Percentiles rank a stretch among this genome's conserved stretches.
Evolutionary conservation across 2,329 filamentous ascomycete genomes (phyloP).

Genomic region (Pyrenochaeta sp.): DNA sequence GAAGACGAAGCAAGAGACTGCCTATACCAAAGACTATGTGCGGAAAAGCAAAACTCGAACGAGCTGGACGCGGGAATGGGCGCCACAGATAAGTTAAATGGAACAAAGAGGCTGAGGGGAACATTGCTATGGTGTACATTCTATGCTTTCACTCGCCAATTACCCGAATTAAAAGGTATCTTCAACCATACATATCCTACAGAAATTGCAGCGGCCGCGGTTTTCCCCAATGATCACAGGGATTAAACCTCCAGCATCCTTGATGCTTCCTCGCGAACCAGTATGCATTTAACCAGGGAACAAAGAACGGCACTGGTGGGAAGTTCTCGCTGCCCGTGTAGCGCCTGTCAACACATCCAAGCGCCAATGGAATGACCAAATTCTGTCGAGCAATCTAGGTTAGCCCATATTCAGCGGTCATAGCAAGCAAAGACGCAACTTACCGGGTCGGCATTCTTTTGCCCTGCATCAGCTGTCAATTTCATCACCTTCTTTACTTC

Average conservation of each 20-base stretch:
- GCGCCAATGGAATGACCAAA: slow-evolving; percentile 40
- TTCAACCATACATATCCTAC: background rate
- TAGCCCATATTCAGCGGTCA: background rate
- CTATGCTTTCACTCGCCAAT: too few species aligned
- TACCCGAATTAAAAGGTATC: too few species aligned
- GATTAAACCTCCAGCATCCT: slow-evolving; percentile 47
- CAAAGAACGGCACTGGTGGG: slow-evolving; percentile 44
- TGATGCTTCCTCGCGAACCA: slow-evolving; percentile 39
- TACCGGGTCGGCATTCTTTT: slow-evolving; percentile 14
- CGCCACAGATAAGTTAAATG: background rate
- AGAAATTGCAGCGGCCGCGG: slow-evolving; percentile 26
- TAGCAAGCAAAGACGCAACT: background rate
- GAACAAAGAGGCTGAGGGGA: too few species aligned
- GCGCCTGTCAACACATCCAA: slow-evolving; percentile 44
- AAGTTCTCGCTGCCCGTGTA: slow-evolving; percentile 45
- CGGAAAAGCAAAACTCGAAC: background rate
- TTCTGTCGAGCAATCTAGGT: slow-evolving; percentile 3
- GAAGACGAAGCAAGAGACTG: background rate
- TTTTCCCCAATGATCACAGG: slow-evolving; percentile 44
- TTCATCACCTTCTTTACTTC: slow-evolving; percentile 12
- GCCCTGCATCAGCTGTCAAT: background rate
- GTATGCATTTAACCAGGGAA: slow-evolving; percentile 46
- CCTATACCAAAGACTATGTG: background rate
- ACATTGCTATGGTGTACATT: too few species aligned
- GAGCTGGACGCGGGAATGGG: background rate